phyloP scores from a whole-genome alignment of 345 rosid genomes.

The Citrus unshiu region DNA sequence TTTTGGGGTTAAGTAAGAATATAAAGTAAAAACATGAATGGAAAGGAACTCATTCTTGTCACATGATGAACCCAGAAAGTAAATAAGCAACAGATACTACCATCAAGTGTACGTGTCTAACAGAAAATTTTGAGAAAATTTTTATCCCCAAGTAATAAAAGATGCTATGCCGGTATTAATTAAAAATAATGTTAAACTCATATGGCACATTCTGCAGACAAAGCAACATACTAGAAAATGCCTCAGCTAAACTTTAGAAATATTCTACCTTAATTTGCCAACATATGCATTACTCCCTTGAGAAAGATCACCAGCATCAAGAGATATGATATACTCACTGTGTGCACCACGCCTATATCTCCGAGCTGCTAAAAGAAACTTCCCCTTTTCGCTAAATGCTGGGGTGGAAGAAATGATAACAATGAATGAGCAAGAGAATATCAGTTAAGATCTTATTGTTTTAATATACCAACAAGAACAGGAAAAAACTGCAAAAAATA shows the following conservation, averaged over 20 bases:
- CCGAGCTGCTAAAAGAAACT: conserved; percentile 92
- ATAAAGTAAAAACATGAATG: not conserved
- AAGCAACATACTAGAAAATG: not conserved
- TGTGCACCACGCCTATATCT: conserved; percentile 77
- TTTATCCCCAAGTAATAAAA: not conserved
- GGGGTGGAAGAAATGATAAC: conserved; percentile 10
- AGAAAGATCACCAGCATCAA: conserved; percentile 80
- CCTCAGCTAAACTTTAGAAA: not conserved
- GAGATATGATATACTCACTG: conserved; percentile 82
- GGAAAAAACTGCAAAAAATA: not conserved
- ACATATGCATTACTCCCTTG: conserved; percentile 94
- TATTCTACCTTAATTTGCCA: conserved; percentile 83
- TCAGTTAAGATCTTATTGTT: not conserved
- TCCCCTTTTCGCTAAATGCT: conserved; percentile 81
- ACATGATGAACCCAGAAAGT: not conserved
- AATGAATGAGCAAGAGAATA: not conserved
- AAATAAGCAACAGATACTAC: not conserved
- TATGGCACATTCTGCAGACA: not conserved
- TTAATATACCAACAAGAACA: not conserved
- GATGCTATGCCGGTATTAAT: not conserved
- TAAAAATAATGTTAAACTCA: not conserved
- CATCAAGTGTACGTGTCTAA: not conserved
- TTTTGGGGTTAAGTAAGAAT: not conserved
- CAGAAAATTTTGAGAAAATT: not conserved
- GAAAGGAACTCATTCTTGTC: not conserved